Conservation (phyloP, 1,284 basidiomycete genomes). For the Pseudozyma pruni region DNA sequence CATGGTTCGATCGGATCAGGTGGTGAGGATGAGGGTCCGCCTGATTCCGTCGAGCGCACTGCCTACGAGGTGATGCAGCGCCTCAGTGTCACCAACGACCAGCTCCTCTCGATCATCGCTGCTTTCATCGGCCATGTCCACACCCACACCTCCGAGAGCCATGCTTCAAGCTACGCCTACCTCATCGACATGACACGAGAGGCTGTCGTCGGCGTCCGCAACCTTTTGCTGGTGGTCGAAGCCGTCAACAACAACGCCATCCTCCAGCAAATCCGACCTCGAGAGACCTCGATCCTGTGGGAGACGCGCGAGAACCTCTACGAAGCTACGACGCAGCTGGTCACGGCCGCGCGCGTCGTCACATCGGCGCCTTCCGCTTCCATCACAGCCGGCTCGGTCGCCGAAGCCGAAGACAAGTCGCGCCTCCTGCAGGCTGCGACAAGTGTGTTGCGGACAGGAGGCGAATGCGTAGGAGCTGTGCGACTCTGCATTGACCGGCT, state of each 20-base stretch:
- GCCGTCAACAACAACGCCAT: slow-evolving; percentile 69
- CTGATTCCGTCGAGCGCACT: slow-evolving; percentile 76
- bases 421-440: slow-evolving; percentile 83
- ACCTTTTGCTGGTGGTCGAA: slow-evolving; percentile 90
- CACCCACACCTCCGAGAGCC: slow-evolving; percentile 85
- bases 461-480: slow-evolving; percentile 60
- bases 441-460: slow-evolving; percentile 76
- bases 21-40: slow-evolving; percentile 73
- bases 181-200: slow-evolving; percentile 93
- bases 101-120: slow-evolving; percentile 88
- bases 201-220: slow-evolving; percentile 90
- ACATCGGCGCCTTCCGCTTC: slow-evolving; percentile 69
- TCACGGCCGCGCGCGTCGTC: slow-evolving; percentile 80
- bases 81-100: slow-evolving; percentile 73
- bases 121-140: slow-evolving; percentile 97
- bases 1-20: slow-evolving; percentile 70
- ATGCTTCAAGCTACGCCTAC: slow-evolving; percentile 86
- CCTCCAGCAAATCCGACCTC: slow-evolving; percentile 47
- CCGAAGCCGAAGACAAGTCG: slow-evolving; percentile 83
- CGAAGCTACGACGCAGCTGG: slow-evolving; percentile 83
- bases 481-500: slow-evolving; percentile 55
- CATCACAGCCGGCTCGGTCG: slow-evolving; percentile 69
- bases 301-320: slow-evolving; percentile 84
- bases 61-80: slow-evolving; percentile 72
- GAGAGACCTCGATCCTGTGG: slow-evolving; percentile 54